Percentiles rank a stretch among this genome's conserved stretches.
Conservation (phyloP, 2,329 filamentous ascomycete species). For the Onygenales sp. region DNA sequence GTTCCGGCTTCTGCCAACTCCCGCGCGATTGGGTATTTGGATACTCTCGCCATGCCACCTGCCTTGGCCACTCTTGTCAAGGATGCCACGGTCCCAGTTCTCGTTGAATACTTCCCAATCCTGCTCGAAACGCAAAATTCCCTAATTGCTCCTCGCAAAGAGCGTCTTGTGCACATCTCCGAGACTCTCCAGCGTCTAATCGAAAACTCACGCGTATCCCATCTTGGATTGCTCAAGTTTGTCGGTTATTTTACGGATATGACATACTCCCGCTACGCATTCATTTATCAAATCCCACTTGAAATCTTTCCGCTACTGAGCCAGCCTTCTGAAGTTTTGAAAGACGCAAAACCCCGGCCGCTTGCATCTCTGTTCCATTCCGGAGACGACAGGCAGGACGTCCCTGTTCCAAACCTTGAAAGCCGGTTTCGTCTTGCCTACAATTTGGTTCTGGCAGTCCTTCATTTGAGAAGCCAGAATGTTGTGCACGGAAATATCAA, state of each 20-base stretch:
- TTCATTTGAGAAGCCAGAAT: constrained; percentile 47
- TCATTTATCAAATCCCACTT: constrained; percentile 51
- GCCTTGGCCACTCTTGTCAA: constrained; percentile 20
- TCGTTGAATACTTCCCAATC: constrained; percentile 35
- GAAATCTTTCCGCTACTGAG: constrained; percentile 34
- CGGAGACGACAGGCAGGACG: constrained; percentile 30
- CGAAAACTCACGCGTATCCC: constrained; percentile 32
- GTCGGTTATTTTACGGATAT: constrained; percentile 49
- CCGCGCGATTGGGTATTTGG: constrained; percentile 30
- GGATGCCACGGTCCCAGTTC: constrained; percentile 28
- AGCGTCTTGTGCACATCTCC: constrained; percentile 28
- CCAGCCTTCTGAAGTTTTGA: constrained; percentile 29
- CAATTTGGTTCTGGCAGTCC: constrained; percentile 47
- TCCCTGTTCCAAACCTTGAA: constrained; percentile 46
- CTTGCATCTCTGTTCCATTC: constrained; percentile 34
- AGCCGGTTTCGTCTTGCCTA: constrained; percentile 53
- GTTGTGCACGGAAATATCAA: constrained; percentile 55
- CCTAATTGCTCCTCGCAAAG: constrained; percentile 17
- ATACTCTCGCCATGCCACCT: constrained; percentile 26
- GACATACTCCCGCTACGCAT: constrained; percentile 46
- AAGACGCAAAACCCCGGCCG: constrained; percentile 29
- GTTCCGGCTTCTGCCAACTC: constrained; percentile 34
- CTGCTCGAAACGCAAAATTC: constrained; percentile 26
- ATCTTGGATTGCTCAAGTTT: constrained; percentile 34
- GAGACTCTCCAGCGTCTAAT: constrained; percentile 30